Conservation (phyloP, 1,284 basidiomycete species). For the Ceratorhiza oryzae-sativae region DNA sequence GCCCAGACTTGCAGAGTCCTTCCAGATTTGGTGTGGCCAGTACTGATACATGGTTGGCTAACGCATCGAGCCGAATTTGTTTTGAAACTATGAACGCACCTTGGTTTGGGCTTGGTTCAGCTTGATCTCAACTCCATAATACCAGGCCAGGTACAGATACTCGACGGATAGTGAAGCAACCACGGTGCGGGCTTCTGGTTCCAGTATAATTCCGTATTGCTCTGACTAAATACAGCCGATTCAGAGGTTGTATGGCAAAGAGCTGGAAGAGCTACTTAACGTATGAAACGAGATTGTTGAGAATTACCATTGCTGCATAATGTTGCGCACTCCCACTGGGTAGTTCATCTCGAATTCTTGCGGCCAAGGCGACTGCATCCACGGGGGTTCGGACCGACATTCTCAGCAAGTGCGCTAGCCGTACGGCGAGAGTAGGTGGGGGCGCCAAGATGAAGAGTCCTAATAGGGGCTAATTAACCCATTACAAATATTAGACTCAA, state of each 20-base stretch:
- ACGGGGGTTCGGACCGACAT: not conserved
- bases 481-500: too few species aligned
- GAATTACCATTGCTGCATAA: conserved; percentile 24
- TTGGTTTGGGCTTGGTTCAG: conserved; percentile 9
- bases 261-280: not conserved
- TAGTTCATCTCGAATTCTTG: conserved; percentile 9
- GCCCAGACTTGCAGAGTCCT: conserved; percentile 21
- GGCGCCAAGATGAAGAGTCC: too few species aligned
- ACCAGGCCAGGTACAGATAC: conserved; percentile 35
- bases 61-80: too few species aligned
- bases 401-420: too few species aligned
- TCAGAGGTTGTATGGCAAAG: not conserved
- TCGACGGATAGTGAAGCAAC: conserved; percentile 23
- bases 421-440: too few species aligned
- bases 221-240: conserved; percentile 5
- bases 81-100: conserved; percentile 20
- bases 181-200: not conserved
- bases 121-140: conserved; percentile 18
- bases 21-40: conserved; percentile 23
- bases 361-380: conserved; percentile 7
- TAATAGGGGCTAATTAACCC: too few species aligned
- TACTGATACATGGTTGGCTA: not conserved
- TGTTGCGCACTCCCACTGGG: conserved; percentile 16
- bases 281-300: conserved; percentile 11
- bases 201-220: conserved; percentile 1